These are phyloP conservation scores for Circinella umbellata DNA, from an alignment of 371 early-diverging fungal species.

Conservation along the genomic window DNA sequence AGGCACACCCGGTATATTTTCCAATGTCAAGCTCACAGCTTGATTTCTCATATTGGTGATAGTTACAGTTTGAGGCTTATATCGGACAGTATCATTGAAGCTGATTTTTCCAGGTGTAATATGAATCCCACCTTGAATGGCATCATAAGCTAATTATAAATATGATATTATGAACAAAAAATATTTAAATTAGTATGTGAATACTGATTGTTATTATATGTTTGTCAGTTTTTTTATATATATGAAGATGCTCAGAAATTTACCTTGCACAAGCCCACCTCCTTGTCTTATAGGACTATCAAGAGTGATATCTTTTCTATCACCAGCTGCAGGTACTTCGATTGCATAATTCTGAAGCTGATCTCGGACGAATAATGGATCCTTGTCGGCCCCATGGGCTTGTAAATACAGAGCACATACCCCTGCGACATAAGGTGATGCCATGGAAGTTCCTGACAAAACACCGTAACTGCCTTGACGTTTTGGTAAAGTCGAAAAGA, in stretches of 20 bases:
- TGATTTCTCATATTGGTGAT: conserved; percentile 60
- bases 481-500: conserved; percentile 63
- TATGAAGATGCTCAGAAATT: neutral
- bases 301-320: conserved; percentile 19
- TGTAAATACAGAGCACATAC: conserved; percentile 62
- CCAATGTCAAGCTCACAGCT: neutral
- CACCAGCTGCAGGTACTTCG: conserved; percentile 7
- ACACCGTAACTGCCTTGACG: conserved; percentile 51
- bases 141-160: conserved; percentile 45
- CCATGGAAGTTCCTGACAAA: conserved; percentile 65
- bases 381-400: conserved; percentile 22
- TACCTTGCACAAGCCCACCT: conserved; percentile 76
- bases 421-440: conserved; percentile 72
- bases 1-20: conserved; percentile 37
- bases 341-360: conserved; percentile 55
- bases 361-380: conserved; percentile 17
- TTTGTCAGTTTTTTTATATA: no score
- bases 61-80: conserved; percentile 30
- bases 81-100: conserved; percentile 68
- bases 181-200: no score
- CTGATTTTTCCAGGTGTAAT: conserved; percentile 71
- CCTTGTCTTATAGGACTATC: conserved; percentile 67
- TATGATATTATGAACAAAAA: neutral
- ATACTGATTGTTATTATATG: no score
- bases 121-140: conserved; percentile 55